Evolutionary conservation across 2,329 filamentous ascomycete species (phyloP).

Genomic region (Magnaporthales sp.): DNA sequence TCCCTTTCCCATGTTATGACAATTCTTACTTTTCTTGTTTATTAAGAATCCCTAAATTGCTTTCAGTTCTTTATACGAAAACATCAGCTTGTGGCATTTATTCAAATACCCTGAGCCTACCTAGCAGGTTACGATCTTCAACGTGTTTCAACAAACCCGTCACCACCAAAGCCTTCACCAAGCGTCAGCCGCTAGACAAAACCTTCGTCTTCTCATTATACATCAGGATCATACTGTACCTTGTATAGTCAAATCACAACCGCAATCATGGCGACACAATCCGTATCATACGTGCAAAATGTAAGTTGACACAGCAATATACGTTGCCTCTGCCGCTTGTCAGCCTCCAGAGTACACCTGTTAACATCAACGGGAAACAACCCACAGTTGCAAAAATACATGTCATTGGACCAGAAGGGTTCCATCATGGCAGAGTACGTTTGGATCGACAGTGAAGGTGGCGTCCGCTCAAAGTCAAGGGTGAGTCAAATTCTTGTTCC

Average conservation of each 20-base stretch:
- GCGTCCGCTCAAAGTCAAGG: constrained; percentile 89
- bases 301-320: neutral
- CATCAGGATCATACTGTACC: neutral
- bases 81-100: neutral
- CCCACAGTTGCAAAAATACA: constrained; percentile 78
- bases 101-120: neutral
- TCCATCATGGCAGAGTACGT: constrained; percentile 64
- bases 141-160: neutral
- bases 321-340: neutral
- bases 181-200: neutral
- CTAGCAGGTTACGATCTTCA: neutral
- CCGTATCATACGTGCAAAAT: constrained; percentile 3
- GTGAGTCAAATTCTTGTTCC: constrained; percentile 44
- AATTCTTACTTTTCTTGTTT: neutral
- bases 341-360: too few species aligned
- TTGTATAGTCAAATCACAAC: neutral
- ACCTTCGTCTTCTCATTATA: neutral
- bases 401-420: constrained; percentile 83
- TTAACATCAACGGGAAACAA: neutral
- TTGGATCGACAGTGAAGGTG: constrained; percentile 81
- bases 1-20: neutral
- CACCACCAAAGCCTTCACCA: neutral
- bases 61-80: neutral
- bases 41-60: neutral
- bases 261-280: constrained; percentile 4